phyloP scores from a whole-genome alignment of 306 rosid genomes.

The Psophocarpus tetragonolobus region DNA sequence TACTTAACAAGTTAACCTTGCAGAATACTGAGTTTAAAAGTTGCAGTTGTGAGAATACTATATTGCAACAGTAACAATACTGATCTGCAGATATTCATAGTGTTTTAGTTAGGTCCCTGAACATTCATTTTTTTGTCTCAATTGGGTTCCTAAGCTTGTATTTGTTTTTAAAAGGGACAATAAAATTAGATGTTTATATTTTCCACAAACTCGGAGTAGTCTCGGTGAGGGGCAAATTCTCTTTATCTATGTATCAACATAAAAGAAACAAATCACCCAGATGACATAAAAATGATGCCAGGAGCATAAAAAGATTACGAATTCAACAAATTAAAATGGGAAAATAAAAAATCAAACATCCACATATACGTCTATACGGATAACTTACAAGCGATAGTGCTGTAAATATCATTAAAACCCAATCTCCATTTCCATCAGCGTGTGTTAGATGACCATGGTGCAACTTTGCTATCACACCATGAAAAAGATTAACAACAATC shows the following conservation, averaged over 20 bases:
- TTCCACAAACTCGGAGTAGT: neutral
- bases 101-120: no score
- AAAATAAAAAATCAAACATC: neutral
- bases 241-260: slow-evolving; percentile 2
- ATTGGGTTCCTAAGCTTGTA: no score
- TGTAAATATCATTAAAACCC: slow-evolving; percentile 87
- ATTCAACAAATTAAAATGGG: neutral
- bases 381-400: slow-evolving; percentile 86
- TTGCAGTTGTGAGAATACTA: no score
- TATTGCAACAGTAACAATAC: no score
- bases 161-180: neutral
- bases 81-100: no score
- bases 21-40: no score
- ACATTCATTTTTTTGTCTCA: no score
- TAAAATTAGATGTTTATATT: neutral
- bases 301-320: neutral
- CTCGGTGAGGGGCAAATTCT: neutral
- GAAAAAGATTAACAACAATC: slow-evolving; percentile 21
- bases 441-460: slow-evolving; percentile 90
- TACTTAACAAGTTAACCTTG: neutral
- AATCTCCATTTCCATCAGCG: slow-evolving; percentile 98
- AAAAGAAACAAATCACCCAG: neutral
- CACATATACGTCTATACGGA: neutral
- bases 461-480: slow-evolving; percentile 69
- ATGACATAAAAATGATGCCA: neutral